phyloP scores from a whole-genome alignment of 345 rosid genomes.

The Citrus trifoliata region DNA sequence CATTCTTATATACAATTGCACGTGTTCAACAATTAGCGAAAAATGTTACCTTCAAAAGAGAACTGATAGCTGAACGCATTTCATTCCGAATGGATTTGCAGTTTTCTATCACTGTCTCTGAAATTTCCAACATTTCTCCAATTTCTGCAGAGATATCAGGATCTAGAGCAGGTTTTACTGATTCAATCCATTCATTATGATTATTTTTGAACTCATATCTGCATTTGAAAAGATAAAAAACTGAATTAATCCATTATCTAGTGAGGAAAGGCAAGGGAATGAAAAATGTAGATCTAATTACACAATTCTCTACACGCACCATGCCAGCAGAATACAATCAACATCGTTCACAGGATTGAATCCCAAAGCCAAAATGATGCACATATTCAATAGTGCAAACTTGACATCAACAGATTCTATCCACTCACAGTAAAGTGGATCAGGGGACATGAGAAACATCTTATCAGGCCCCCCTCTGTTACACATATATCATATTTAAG shows the following conservation, averaged over 20 bases:
- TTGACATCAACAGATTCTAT: not conserved
- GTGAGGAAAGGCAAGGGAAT: not conserved
- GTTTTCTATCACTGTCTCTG: conserved; percentile 53
- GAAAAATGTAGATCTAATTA: not conserved
- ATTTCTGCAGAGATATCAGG: conserved; percentile 47
- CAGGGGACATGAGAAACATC: not conserved
- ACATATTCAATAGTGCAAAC: not conserved
- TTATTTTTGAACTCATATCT: conserved; percentile 71
- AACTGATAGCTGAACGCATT: conserved; percentile 65
- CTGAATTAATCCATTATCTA: not conserved
- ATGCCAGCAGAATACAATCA: not conserved
- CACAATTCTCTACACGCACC: not conserved
- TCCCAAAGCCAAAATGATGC: conserved; percentile 2
- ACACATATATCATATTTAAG: not conserved
- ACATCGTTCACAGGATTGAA: not conserved
- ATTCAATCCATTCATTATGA: conserved; percentile 74
- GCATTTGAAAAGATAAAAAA: conserved; percentile 21
- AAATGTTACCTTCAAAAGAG: conserved; percentile 76
- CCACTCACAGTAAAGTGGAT: not conserved
- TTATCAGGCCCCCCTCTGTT: not conserved
- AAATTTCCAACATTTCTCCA: conserved; percentile 37
- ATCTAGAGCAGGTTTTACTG: conserved; percentile 68
- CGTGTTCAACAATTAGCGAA: not conserved
- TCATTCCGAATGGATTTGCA: conserved; percentile 67
- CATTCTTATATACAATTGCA: not conserved